Percentiles rank a stretch among this genome's conserved stretches.
These are phyloP conservation scores for Aureobasidium uvarum DNA, from an alignment of 2,329 filamentous ascomycete species.

Conservation along the genomic window DNA sequence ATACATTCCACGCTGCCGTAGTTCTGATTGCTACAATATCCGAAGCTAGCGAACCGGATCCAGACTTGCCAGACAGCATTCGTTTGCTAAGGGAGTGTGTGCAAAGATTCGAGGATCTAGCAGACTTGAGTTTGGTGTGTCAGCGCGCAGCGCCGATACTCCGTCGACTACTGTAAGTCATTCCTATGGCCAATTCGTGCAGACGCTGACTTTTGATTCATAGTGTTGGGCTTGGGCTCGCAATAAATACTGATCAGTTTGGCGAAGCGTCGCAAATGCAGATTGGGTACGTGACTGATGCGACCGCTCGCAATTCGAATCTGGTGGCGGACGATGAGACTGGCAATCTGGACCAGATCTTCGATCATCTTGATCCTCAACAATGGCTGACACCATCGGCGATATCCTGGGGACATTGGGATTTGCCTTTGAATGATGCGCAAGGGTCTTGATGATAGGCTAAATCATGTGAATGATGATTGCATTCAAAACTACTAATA, in stretches of 20 bases:
- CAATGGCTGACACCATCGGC: not conserved
- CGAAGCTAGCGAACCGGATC: not conserved
- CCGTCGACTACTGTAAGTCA: slow-evolving; percentile 3
- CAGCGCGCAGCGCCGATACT: not conserved
- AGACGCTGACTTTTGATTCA: not conserved
- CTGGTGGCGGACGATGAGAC: not conserved
- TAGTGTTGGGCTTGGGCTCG: not conserved
- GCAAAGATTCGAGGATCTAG: not conserved
- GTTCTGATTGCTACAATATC: not conserved
- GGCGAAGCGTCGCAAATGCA: not conserved
- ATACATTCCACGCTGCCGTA: slow-evolving; percentile 43
- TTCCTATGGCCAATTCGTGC: not conserved
- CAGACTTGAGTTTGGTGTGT: not conserved
- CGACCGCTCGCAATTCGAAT: not conserved
- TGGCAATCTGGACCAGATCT: not conserved
- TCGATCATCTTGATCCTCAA: slow-evolving; percentile 3
- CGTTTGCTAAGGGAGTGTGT: not conserved
- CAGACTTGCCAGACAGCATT: not conserved
- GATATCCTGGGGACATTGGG: not conserved
- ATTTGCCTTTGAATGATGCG: not conserved
- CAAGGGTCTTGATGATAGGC: not conserved
- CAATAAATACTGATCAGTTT: not conserved
- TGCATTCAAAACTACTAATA: slow-evolving; percentile 4
- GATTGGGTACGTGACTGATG: not conserved
- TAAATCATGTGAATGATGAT: too few species aligned